These are phyloP conservation scores for Lobosporangium transversale DNA, from an alignment of 192 early-diverging fungal species.

Conservation along the genomic window DNA sequence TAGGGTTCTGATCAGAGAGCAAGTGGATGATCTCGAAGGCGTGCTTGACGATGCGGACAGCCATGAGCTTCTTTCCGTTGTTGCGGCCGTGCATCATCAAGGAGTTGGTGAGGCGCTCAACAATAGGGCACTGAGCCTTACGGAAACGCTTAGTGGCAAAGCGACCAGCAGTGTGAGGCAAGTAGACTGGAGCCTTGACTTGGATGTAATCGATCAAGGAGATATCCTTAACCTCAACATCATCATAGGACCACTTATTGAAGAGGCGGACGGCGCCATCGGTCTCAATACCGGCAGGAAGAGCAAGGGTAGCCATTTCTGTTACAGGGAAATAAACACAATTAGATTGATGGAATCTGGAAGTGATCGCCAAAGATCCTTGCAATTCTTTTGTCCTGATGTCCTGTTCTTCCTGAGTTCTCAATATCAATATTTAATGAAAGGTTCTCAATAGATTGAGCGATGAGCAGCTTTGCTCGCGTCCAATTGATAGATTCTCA, in stretches of 20 bases:
- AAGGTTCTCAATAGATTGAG: too few species aligned
- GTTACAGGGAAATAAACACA: background rate
- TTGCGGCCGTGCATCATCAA: conserved; percentile 99
- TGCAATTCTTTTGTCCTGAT: background rate
- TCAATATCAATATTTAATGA: too few species aligned
- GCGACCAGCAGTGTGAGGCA: conserved; percentile 98
- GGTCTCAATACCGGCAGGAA: conserved; percentile 68
- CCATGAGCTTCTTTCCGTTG: conserved; percentile 99
- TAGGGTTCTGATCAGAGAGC: conserved; percentile 97
- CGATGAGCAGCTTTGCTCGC: too few species aligned
- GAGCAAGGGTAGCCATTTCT: conserved; percentile 63
- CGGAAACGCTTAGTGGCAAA: conserved; percentile 97
- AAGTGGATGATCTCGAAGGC: conserved; percentile 99
- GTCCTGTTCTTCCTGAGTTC: too few species aligned
- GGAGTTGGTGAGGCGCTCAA: conserved; percentile 98
- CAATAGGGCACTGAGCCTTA: conserved; percentile 98
- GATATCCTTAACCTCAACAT: conserved; percentile 91
- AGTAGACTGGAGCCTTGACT: conserved; percentile 91
- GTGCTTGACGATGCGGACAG: conserved; percentile 98
- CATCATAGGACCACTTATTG: conserved; percentile 92
- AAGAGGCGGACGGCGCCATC: conserved; percentile 72
- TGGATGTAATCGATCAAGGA: conserved; percentile 92
- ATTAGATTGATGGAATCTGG: background rate
- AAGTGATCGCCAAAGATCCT: background rate
- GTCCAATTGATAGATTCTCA: too few species aligned